Evolutionary conservation across 805 yeast species (phyloP), one percentile per base, ranked within the genome.

Genomic region (Debaryomyces tyrocola): DNA sequence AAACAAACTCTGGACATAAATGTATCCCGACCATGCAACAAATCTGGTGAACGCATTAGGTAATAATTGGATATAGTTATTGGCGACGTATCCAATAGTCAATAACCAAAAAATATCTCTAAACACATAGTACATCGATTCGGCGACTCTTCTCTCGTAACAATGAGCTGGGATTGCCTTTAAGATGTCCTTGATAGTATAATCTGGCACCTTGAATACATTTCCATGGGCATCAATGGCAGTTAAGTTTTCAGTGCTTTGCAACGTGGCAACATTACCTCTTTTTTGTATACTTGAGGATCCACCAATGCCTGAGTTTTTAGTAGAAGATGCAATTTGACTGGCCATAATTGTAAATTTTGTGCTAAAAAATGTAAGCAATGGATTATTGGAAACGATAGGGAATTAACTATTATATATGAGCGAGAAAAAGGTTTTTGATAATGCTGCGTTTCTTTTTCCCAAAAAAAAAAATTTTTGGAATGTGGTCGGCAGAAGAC

Each of bases 151-250:
- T 59, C 94, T 77, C 60, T 86, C 80, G 69, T 84, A 88, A 64
- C 92, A 86, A 59, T 83, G 82, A 40, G 78, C 64, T 37, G 96
- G 96, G 58, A 87, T 88, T 35, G 83, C 85, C 43, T 74, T 72
- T 49, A 88, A 69, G 48, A 87, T 79, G 46, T 86, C 89, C 76
- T 86, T 86, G 65, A 87, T 86, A 52, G 90, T 68, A 69, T 67
- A 85, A 60, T 84, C 87, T 18, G 95, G 95, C 6, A 79, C 92
- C 46, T 77, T 78, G 64, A 85, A 87, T 51, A 74, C 80, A 50
- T 83, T 75, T 18, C 94, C 94, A 54, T 67, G 62, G 20, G 87
- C 80, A 59, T 82, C 85, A 43, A 75, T 62, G 18, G 85, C 81
- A 38, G 73, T 69, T 44, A 75, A 59, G 37, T 67, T 66, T 33